Evolutionary conservation across 2,329 filamentous ascomycete genomes (phyloP), one percentile per base, ranked within the genome.

Genomic region (Colletotrichum gloeosporioides): DNA sequence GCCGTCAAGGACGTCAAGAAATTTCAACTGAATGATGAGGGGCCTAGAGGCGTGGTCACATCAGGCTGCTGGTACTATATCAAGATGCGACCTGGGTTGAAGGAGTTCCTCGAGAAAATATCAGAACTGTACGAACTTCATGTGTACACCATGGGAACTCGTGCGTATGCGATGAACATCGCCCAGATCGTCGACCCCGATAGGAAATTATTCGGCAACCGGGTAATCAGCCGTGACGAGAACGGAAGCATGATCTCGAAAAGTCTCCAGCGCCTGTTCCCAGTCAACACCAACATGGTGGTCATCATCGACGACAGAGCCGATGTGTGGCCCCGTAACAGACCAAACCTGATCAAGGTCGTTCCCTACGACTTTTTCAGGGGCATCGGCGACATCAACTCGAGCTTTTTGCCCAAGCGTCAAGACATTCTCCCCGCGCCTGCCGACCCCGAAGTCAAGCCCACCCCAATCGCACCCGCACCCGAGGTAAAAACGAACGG

Each of bases 141-240:
- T 84, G 96, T 99, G 78, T 99, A 99, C 87, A 99, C 97, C 59
- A 99, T 99, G 97, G 97, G 96, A 73, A 99, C 97, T 27, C 92
- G 97, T 78, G 95, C 96, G n/a, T 99, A 99, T 83, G 97, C 97
- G 12, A 90, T 96, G 80, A 94, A 95, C 77, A 98, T 99, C 80
- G 96, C 96, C 49, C 94, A 94, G 79, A 96, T 99, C 78, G 95
- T 99, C 77, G 97, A 99, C 81, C 96, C 96, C 0, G 93, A 96
- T 39, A 92, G 93, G 78, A 96, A 94, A 82, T 92, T 98, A 12
- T 99, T 99, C 83, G 96, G 95, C 53, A 96, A 98, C 84, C 93
- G 97, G 71, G 96, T 99, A 80, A 94, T 99, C 81, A 99, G 96
- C 85, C 94, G 97, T 81, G 96, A 99, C 83, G 97, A 99, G 86